Percentiles rank a stretch among this genome's conserved stretches.
phyloP scores from a whole-genome alignment of 352 stramenopile genomes.

The Thalassiosira hispida region DNA sequence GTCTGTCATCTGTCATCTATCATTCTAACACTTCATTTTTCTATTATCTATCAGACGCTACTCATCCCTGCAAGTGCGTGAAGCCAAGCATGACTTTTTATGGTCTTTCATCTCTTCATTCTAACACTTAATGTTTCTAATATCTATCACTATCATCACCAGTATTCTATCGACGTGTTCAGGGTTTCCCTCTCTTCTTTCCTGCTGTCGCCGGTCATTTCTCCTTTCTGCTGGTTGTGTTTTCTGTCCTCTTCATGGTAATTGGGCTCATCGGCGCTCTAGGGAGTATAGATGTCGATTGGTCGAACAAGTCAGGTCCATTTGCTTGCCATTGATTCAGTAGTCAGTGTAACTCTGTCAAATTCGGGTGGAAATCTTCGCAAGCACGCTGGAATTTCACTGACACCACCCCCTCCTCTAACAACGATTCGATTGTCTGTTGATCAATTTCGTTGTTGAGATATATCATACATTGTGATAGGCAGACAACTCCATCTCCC shows the following conservation, averaged over 20 bases:
- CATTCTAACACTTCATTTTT: neutral
- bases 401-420: conserved; percentile 53
- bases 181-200: conserved; percentile 45
- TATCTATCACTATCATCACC: conserved; percentile 44
- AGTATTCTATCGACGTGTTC: conserved; percentile 61
- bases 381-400: conserved; percentile 57
- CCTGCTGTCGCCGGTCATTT: conserved; percentile 24
- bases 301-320: conserved; percentile 52
- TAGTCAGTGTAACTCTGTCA: conserved; percentile 4
- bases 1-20: neutral
- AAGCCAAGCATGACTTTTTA: neutral
- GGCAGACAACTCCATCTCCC: conserved; percentile 56
- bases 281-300: conserved; percentile 69
- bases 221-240: conserved; percentile 61
- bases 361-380: conserved; percentile 68
- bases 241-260: conserved; percentile 66
- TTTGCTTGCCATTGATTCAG: conserved; percentile 63
- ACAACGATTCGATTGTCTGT: conserved; percentile 51
- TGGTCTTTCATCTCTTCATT: neutral
- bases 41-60: conserved; percentile 14
- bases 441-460: conserved; percentile 63
- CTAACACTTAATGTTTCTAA: neutral
- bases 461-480: conserved; percentile 71
- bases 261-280: conserved; percentile 62
- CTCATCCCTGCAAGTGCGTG: conserved; percentile 16